Evolutionary conservation across 768 basidiomycete species (phyloP).

Genomic region (Rubroboletus satanas): DNA sequence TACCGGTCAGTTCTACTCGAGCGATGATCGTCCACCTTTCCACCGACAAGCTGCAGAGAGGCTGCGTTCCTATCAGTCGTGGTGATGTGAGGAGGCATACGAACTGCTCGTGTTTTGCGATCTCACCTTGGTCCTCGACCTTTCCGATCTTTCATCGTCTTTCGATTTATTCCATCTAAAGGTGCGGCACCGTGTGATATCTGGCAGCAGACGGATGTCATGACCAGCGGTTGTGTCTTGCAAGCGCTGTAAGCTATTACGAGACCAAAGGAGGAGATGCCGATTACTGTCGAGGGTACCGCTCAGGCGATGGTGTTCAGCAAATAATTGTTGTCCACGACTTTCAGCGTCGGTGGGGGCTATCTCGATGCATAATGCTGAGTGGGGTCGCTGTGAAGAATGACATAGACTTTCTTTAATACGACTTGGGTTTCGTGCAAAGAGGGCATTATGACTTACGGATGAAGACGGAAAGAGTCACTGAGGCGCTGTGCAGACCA

Average conservation of each 20-base stretch:
- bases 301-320: not conserved
- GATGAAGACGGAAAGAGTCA: not conserved
- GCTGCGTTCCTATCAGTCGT: not conserved
- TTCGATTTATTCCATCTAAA: not conserved
- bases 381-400: not conserved
- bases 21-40: conserved; percentile 34
- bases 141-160: conserved; percentile 24
- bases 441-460: not conserved
- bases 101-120: conserved; percentile 32
- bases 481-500: not conserved
- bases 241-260: conserved; percentile 40
- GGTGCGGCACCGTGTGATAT: not conserved
- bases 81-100: not conserved
- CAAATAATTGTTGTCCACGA: not conserved
- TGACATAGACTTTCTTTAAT: not conserved
- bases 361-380: not conserved
- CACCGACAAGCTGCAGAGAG: conserved; percentile 47
- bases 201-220: not conserved
- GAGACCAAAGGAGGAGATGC: not conserved
- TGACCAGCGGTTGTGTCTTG: conserved; percentile 49
- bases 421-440: not conserved
- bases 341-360: not conserved
- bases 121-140: conserved; percentile 58
- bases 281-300: not conserved
- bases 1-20: not conserved